phyloP scores from a whole-genome alignment of 805 yeast species.

The Maudiozyma turicensis region DNA sequence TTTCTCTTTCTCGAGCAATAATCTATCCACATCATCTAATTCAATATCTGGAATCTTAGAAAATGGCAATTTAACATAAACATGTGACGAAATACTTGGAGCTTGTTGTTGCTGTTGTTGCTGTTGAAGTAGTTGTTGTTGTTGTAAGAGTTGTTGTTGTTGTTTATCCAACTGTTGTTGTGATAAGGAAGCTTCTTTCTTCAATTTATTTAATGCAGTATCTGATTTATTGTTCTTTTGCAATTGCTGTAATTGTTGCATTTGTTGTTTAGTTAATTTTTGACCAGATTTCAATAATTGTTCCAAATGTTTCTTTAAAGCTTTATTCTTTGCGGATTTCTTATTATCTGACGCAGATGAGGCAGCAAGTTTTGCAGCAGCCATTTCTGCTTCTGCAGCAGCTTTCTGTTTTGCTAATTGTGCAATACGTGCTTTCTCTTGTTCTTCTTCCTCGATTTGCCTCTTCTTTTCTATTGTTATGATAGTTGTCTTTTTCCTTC shows the following conservation, averaged over 20 bases:
- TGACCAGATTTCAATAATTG: slow-evolving; percentile 14
- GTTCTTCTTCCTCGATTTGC: slow-evolving; percentile 9
- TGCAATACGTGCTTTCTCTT: slow-evolving; percentile 8
- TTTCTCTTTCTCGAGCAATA: slow-evolving; percentile 63
- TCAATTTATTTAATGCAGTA: not conserved
- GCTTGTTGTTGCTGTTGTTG: slow-evolving; percentile 13
- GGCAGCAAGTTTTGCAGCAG: slow-evolving; percentile 14
- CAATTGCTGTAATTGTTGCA: slow-evolving; percentile 13
- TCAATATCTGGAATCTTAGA: slow-evolving; percentile 92
- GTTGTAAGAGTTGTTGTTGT: slow-evolving; percentile 9
- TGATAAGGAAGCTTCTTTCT: not conserved
- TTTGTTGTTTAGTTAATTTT: slow-evolving; percentile 18
- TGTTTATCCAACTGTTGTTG: not conserved
- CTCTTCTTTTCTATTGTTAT: slow-evolving; percentile 16
- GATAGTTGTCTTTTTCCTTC: slow-evolving; percentile 38
- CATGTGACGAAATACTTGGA: slow-evolving; percentile 37
- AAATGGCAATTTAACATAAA: slow-evolving; percentile 79
- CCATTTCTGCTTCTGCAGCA: slow-evolving; percentile 15
- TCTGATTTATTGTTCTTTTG: slow-evolving; percentile 6
- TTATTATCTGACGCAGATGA: slow-evolving; percentile 7
- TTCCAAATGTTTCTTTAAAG: slow-evolving; percentile 16
- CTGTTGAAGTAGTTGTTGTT: slow-evolving; percentile 5
- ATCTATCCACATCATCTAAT: slow-evolving; percentile 68
- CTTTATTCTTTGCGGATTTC: slow-evolving; percentile 7
- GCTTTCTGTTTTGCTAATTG: slow-evolving; percentile 10